phyloP scores from a whole-genome alignment of 2,329 filamentous ascomycete species.

The Sclerotinia borealis region DNA sequence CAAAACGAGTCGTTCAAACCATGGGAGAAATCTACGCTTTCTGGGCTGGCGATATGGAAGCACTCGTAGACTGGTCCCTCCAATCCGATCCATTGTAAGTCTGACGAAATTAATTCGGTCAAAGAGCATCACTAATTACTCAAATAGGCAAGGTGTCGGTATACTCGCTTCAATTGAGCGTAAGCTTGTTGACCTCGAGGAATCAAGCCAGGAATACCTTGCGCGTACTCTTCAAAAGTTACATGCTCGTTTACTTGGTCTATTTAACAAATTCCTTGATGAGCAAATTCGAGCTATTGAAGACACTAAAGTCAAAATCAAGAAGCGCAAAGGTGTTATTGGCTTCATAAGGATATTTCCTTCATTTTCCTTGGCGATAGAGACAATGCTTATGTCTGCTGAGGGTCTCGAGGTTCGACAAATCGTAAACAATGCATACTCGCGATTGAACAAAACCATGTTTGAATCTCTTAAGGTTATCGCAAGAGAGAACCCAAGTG shows the following conservation, averaged over 20 bases:
- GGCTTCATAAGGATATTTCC: constrained; percentile 93
- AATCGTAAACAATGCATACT: constrained; percentile 80
- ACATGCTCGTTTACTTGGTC: constrained; percentile 64
- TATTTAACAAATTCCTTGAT: constrained; percentile 85
- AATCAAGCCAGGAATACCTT: constrained; percentile 90
- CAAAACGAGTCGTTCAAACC: constrained; percentile 73
- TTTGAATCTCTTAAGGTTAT: constrained; percentile 96
- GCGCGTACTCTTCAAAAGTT: constrained; percentile 73
- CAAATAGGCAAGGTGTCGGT: constrained; percentile 74
- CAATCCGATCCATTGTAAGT: constrained; percentile 75
- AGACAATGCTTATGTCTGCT: constrained; percentile 67
- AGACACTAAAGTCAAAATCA: constrained; percentile 97
- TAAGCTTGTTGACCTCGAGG: constrained; percentile 71
- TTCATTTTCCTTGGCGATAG: constrained; percentile 72
- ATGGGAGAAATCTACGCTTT: constrained; percentile 89
- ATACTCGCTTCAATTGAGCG: constrained; percentile 76
- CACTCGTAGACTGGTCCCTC: constrained; percentile 77
- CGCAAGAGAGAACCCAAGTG: constrained; percentile 60
- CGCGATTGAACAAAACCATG: constrained; percentile 87
- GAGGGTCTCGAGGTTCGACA: constrained; percentile 63
- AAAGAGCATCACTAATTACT: constrained; percentile 18
- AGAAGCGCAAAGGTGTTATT: constrained; percentile 96
- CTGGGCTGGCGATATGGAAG: constrained; percentile 71
- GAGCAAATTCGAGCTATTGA: constrained; percentile 94
- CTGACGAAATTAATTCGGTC: background rate